Evolutionary conservation across 805 yeast genomes (phyloP), one percentile per base, ranked within the genome.

Genomic region (Scheffersomyces spartinae): DNA sequence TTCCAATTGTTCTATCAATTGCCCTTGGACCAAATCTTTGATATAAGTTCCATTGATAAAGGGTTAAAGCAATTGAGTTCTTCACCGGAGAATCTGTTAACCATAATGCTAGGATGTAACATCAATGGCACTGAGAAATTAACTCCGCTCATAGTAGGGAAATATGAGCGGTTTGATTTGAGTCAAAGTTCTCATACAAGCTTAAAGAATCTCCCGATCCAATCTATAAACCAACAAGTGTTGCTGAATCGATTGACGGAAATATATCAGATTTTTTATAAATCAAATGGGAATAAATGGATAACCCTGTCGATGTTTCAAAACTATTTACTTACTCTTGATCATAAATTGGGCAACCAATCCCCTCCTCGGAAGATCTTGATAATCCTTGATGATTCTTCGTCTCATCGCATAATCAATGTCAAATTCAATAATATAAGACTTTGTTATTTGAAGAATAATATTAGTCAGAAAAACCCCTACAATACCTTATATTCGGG

Each of bases 31-130:
- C 71, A 68, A 39, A 61, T 69, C 4, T 68, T 62, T 27, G 67
- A 59, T 32, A 59, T 57, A 4, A 55, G 62, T 5, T 54, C 62
- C 3, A 51, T 59, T 8, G 64, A 58, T 31, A 57, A 57, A 32
- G 64, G 66, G 4, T 40, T 59, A 15, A 53, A 52, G 24, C 65
- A 56, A 26, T 42, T 55, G 5, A 40, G 42, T 19, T 40, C 47
- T 14, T 48, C 57, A 5, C 46, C 62, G 32, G 71, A 49, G 55
- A 64, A 46, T 22, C 48, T 56, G 6, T 36, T 59, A 6, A 71
- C 79, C 0, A 66, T 74, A 7, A 67, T 74, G 75, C 48, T 74
- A 4, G 76, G 81, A 15, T 61, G 70, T 18, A 74, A 74, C 38
- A 52, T 71, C 9, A 76, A 71, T 40, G 82, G 81, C 2, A 56